phyloP scores from a whole-genome alignment of 257 asterid genomes.

The Forsythia viridissima region DNA sequence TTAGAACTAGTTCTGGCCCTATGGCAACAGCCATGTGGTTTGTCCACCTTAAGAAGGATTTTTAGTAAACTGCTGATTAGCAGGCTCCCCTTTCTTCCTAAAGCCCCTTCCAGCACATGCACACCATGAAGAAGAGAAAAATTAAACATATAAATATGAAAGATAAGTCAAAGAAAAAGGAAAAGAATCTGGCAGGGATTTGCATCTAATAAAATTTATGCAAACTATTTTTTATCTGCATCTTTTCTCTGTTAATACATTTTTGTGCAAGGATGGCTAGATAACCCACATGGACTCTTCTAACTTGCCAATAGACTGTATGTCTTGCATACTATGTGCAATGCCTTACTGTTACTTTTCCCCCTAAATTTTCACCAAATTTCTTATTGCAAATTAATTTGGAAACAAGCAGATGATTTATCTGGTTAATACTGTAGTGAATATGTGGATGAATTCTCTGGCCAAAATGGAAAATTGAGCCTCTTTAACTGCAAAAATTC shows the following conservation, averaged over 20 bases:
- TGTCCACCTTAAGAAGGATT: neutral
- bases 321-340: constrained; percentile 5
- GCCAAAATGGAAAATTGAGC: neutral
- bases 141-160: neutral
- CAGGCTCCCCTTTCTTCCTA: neutral
- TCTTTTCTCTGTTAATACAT: neutral
- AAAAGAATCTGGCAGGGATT: neutral
- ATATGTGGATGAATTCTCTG: neutral
- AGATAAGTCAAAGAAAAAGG: neutral
- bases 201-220: neutral
- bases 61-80: neutral
- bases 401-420: neutral
- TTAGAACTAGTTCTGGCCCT: neutral
- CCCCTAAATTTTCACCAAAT: neutral
- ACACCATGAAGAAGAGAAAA: neutral
- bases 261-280: neutral
- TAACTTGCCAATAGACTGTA: constrained; percentile 3
- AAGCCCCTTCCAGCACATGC: neutral
- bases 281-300: constrained; percentile 7
- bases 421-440: neutral
- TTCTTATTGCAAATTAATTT: neutral
- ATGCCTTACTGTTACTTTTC: neutral
- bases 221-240: neutral
- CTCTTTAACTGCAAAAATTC: constrained; percentile 1
- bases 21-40: neutral